Conservation (phyloP, 2,329 filamentous ascomycete genomes). For the Cordyceps fumosorosea region DNA sequence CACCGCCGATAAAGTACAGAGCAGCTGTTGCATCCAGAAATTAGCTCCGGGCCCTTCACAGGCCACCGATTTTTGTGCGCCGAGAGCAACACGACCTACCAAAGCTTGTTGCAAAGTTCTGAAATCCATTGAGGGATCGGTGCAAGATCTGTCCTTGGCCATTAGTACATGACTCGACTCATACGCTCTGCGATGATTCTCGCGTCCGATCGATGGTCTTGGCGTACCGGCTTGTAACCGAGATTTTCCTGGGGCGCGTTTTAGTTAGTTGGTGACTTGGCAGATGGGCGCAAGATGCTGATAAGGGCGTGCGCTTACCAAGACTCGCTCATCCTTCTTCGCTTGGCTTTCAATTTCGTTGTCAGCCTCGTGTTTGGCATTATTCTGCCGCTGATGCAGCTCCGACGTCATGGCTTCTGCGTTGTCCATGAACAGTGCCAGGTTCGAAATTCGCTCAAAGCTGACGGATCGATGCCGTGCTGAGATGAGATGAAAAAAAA, state of each 20-base stretch:
- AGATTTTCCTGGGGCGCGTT: constrained; percentile 18
- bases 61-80: background rate
- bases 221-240: constrained; percentile 22
- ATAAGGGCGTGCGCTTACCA: background rate
- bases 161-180: background rate
- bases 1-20: constrained; percentile 54
- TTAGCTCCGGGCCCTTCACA: constrained; percentile 11
- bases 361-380: background rate
- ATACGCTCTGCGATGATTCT: background rate
- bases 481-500: background rate
- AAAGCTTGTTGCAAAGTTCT: constrained; percentile 54
- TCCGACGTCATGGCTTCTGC: constrained; percentile 1
- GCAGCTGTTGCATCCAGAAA: constrained; percentile 36
- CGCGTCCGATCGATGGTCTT: background rate
- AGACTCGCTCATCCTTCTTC: background rate
- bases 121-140: constrained; percentile 49
- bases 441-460: background rate
- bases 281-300: background rate
- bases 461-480: too few species aligned
- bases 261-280: background rate
- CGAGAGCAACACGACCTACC: constrained; percentile 29
- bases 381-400: background rate
- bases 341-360: background rate
- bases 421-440: background rate
- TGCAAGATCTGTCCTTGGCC: constrained; percentile 41